Base-by-base conservation (phyloP, 2,329 filamentous ascomycete genomes). In the Aspergillus phoenicis region DNA sequence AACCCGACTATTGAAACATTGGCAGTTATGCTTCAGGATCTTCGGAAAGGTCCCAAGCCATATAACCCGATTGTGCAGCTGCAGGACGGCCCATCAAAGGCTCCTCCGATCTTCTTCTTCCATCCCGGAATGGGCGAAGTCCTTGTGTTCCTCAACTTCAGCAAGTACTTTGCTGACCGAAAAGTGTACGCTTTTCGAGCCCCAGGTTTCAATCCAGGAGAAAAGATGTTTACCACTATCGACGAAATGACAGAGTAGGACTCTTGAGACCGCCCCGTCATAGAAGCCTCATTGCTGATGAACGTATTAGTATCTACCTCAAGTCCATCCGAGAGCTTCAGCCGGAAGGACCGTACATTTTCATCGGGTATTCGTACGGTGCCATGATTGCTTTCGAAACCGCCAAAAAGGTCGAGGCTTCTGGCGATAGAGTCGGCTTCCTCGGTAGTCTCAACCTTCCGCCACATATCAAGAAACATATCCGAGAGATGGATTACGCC, bases 341-440 rank as follows among this genome's bases (percentile, higher is more conserved):
- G 24, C 53, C 53, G 24, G 53, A 47, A 22, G 53, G 53, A 15
- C 53, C 53, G 2, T 56, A 56, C 39, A 45, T 45, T 8, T 45
- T 56, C 26, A 45, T 45, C 8, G 53, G 53, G 7, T 56, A 56
- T 26, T 36, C 26, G 8, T 56, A 56, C 17, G 53, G 53, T 11
- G 41, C 53, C 15, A 56, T 56, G 53, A 43, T 56, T 10, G 53
- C 53, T 28, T 56, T 56, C 17, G 53, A 56, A 41, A 33, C 43
- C 5, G 53, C 39, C 41, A 56, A 56, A 24, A 45, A 45, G 39
- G 39, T 56, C 26, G 53, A 56, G 41, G 15, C 24, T 5, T 4
- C 41, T 33, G 53, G 53, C 26, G 53, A 56, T 26, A 28, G 30
- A n/a, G 53, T 56, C n/a, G 39, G 53, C n/a, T 56, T 56, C 28